Conservation (phyloP, 2,329 filamentous ascomycete genomes). For the Neofusicoccum cordaticola region DNA sequence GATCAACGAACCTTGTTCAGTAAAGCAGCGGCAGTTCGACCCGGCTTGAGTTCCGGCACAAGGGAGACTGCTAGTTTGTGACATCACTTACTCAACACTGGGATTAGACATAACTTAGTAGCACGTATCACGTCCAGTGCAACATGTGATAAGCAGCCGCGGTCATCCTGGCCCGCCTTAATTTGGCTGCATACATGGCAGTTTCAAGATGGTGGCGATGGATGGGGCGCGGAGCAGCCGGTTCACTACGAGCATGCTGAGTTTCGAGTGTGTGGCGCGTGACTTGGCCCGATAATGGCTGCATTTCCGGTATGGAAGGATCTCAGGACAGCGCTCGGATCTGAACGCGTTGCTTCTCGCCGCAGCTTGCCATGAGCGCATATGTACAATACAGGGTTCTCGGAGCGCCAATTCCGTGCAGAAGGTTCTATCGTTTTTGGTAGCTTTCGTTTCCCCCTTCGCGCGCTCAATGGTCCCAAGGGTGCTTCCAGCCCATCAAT, state of each 20-base stretch:
- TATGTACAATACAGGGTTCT: not conserved
- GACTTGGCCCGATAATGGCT: not conserved
- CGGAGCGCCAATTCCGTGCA: not conserved
- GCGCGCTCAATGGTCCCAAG: slow-evolving; percentile 75
- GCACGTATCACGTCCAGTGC: not conserved
- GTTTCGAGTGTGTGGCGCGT: not conserved
- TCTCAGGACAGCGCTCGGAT: not conserved
- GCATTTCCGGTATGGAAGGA: not conserved
- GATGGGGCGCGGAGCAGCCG: not conserved
- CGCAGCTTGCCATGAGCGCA: not conserved
- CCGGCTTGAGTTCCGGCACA: not conserved
- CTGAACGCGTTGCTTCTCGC: not conserved
- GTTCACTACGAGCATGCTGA: not conserved
- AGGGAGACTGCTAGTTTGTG: not conserved
- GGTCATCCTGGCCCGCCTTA: not conserved
- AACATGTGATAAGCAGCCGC: not conserved
- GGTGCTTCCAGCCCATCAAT: slow-evolving; percentile 90
- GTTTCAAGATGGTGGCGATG: not conserved
- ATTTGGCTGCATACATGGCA: not conserved
- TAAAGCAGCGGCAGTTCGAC: not conserved
- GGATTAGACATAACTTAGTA: too few relatives aligned
- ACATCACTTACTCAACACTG: not conserved
- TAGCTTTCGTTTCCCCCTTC: not conserved
- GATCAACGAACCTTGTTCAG: too few relatives aligned
- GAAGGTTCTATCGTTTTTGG: not conserved